Base-by-base conservation (phyloP, 1,284 basidiomycete genomes). In the Inonotus hispidus region DNA sequence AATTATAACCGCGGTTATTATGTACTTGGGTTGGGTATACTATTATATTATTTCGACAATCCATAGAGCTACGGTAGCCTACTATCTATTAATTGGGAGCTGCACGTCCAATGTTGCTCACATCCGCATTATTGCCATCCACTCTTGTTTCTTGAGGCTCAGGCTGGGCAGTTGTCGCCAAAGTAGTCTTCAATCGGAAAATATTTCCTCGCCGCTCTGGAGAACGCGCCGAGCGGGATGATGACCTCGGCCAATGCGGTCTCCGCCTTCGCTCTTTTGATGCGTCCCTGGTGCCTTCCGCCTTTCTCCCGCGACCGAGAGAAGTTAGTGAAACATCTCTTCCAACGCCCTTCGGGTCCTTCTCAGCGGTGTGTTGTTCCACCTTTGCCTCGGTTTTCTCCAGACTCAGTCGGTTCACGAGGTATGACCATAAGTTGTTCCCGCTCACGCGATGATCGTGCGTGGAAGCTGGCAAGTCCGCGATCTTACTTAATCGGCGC, bases 341-440 rank as follows among this genome's bases (percentile, higher is more conserved):
- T n/a, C 27, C 50, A 2, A 32, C 19, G 14, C 50, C 32, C 8
- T 35, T 35, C 27, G 50, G 16, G 6, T 52, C 50, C 13, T 52
- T 35, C 27, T 52, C 50, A 35, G 35, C 50, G n/a, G 50, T 27
- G 14, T 27, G 3, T 7, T 46, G 58, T n/a, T 59, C 58, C 11
- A 21, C 58, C 16, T 53, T 32, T 29, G 59, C 59, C 23, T 60
- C 53, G 8, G 25, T 47, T 50, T 62, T 62, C 57, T 62, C 61
- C 39, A 59, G 52, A 27, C 57, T 60, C 53, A 60, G 52, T n/a
- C 21, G 29, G 37, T 63, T 63, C 53, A 85, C 75, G 46, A 90
- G 71, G 47, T 82, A 72, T 19, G 79, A 75, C 90, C 90, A 92
- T 32, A 92, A 74, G 65, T 80, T 84, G 66, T 92, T 91, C 45